These are phyloP conservation scores for Neurospora sp. DNA, from an alignment of 495 filamentous ascomycete species.

Conservation along the genomic window DNA sequence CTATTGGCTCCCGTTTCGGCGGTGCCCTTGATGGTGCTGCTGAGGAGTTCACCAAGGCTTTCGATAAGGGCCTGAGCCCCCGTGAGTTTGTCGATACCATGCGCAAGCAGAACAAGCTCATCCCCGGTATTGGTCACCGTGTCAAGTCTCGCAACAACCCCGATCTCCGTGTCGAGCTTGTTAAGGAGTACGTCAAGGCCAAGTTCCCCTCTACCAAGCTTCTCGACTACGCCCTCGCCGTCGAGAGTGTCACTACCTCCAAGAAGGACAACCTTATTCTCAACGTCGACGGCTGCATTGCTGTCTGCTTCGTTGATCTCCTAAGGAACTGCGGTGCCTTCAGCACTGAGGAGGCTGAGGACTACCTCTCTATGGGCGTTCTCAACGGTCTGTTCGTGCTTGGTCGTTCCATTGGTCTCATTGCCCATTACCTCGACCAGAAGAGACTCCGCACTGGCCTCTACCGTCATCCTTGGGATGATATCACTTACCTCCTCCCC, in stretches of 20 bases:
- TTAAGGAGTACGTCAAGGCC: conserved; percentile 97
- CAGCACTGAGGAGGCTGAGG: conserved; percentile 69
- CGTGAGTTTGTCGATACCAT: conserved; percentile 98
- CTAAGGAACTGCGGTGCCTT: conserved; percentile 98
- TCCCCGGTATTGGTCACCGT: conserved; percentile 96
- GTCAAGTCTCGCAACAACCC: conserved; percentile 99
- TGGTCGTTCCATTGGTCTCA: conserved; percentile 91
- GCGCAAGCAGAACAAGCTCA: conserved; percentile 99
- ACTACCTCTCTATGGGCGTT: conserved; percentile 87
- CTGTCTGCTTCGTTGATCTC: conserved; percentile 97
- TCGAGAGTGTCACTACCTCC: conserved; percentile 94
- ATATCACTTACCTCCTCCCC: conserved; percentile 93
- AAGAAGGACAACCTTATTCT: conserved; percentile 99
- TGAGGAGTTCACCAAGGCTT: conserved; percentile 96
- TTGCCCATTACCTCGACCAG: conserved; percentile 99
- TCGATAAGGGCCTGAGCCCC: conserved; percentile 94
- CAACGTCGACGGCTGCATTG: conserved; percentile 96
- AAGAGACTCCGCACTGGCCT: conserved; percentile 96
- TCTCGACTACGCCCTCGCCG: conserved; percentile 95
- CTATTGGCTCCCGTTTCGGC: conserved; percentile 96
- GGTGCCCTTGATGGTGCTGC: conserved; percentile 96
- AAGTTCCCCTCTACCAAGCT: conserved; percentile 95
- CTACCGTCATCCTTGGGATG: conserved; percentile 98
- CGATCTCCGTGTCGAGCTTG: conserved; percentile 96
- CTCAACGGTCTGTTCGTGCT: conserved; percentile 98